These are phyloP conservation scores for Dothideomycetes sp. DNA, from an alignment of 2,329 filamentous ascomycete species.

Conservation along the genomic window DNA sequence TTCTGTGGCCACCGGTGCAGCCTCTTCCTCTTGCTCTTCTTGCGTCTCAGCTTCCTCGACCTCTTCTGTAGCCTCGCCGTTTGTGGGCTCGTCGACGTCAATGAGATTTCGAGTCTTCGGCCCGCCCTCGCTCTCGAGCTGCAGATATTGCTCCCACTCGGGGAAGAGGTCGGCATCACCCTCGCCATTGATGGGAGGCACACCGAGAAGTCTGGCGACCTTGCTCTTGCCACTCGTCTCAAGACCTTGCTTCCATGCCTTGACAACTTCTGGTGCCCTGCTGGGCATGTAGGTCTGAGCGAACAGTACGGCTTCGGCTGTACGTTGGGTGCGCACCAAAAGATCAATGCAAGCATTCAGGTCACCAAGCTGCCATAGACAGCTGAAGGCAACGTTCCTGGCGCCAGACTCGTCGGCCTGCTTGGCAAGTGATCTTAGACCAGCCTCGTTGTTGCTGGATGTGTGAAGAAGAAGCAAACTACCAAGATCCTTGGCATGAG, in stretches of 20 bases:
- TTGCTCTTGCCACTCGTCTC: slow-evolving; percentile 80
- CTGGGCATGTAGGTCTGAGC: slow-evolving; percentile 93
- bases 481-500: slow-evolving; percentile 78
- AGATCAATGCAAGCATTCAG: slow-evolving; percentile 71
- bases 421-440: slow-evolving; percentile 58
- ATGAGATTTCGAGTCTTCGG: slow-evolving; percentile 28
- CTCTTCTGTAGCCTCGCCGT: slow-evolving; percentile 9
- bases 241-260: slow-evolving; percentile 70
- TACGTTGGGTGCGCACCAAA: slow-evolving; percentile 64
- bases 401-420: slow-evolving; percentile 67
- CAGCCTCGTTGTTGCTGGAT: slow-evolving; percentile 67
- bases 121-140: slow-evolving; percentile 63
- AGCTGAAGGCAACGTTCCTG: slow-evolving; percentile 89
- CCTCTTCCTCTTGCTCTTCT: slow-evolving; percentile 7
- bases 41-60: slow-evolving; percentile 8
- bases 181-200: slow-evolving; percentile 55
- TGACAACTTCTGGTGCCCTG: slow-evolving; percentile 54
- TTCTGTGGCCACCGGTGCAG: slow-evolving; percentile 3
- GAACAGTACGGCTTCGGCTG: slow-evolving; percentile 81
- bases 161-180: slow-evolving; percentile 76
- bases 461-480: slow-evolving; percentile 82
- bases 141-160: slow-evolving; percentile 87
- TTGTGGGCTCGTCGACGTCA: slow-evolving; percentile 24
- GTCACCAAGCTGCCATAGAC: slow-evolving; percentile 78
- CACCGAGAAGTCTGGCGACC: slow-evolving; percentile 70